phyloP scores from a whole-genome alignment of 2,329 filamentous ascomycete genomes.

The Chaetothyriales sp. region DNA sequence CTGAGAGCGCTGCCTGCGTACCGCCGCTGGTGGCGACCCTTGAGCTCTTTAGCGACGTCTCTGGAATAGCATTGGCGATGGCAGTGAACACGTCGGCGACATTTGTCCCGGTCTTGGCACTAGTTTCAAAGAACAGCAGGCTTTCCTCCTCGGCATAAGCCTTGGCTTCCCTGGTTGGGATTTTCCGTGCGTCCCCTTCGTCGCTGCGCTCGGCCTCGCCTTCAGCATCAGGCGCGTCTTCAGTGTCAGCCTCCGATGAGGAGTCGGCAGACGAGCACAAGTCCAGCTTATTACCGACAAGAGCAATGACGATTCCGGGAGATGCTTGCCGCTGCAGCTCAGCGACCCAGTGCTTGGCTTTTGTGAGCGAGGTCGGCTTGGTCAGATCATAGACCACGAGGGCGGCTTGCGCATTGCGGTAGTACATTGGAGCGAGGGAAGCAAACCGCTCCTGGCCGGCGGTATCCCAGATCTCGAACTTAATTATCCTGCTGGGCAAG shows the following conservation, averaged over 20 bases:
- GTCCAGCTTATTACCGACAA: conserved; percentile 95
- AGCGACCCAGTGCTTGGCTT: conserved; percentile 97
- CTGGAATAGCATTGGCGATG: conserved; percentile 94
- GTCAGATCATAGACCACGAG: conserved; percentile 98
- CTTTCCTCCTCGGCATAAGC: conserved; percentile 89
- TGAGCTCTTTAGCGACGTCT: conserved; percentile 78
- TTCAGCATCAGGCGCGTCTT: conserved; percentile 28
- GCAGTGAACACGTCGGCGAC: conserved; percentile 94
- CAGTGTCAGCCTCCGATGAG: conserved; percentile 27
- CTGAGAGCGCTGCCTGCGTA: conserved; percentile 42
- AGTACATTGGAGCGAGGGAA: conserved; percentile 96
- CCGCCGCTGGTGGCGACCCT: conserved; percentile 41
- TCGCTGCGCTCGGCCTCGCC: conserved; percentile 45
- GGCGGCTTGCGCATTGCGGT: conserved; percentile 93
- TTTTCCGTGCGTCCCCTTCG: conserved; percentile 63
- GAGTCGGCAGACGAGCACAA: conserved; percentile 43
- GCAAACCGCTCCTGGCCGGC: conserved; percentile 96
- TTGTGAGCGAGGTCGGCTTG: conserved; percentile 84
- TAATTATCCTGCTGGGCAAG: conserved; percentile 73
- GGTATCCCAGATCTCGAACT: conserved; percentile 96
- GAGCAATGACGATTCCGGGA: conserved; percentile 88
- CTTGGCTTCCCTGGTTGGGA: conserved; percentile 81
- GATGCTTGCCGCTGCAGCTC: conserved; percentile 93
- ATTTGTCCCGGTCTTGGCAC: conserved; percentile 88
- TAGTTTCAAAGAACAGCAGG: conserved; percentile 93